Evolutionary conservation across 306 rosid genomes (phyloP).

Genomic region (Cicer cuneatum): DNA sequence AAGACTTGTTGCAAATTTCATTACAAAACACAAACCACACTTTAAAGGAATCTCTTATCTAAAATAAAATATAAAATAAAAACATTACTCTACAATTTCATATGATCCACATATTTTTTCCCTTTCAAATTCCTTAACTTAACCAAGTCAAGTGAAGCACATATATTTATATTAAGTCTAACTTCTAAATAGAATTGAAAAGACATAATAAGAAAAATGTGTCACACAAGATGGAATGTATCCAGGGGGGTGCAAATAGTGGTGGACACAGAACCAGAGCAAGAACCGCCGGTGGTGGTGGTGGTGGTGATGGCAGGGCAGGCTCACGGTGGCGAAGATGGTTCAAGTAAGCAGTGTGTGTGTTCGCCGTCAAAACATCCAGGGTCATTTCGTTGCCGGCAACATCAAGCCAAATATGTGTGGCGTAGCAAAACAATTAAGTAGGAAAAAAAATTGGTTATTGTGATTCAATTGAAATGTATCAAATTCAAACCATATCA

Average conservation of each 20-base stretch:
- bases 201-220: slow-evolving; percentile 44
- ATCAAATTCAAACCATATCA: not conserved
- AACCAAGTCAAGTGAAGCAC: not conserved
- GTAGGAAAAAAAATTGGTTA: not conserved
- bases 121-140: slow-evolving; percentile 4
- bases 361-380: slow-evolving; percentile 82
- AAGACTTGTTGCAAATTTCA: not conserved
- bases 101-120: slow-evolving; percentile 41
- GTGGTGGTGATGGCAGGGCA: slow-evolving; percentile 12
- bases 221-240: slow-evolving; percentile 47
- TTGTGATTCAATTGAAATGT: slow-evolving; percentile 22
- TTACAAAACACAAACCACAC: slow-evolving; percentile 1
- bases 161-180: not conserved
- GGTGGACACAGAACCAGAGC: slow-evolving; percentile 32
- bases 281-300: not conserved
- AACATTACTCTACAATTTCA: slow-evolving; percentile 14
- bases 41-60: not conserved
- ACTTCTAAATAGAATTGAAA: not conserved
- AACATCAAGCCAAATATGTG: slow-evolving; percentile 60
- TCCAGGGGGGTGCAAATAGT: slow-evolving; percentile 31
- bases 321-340: slow-evolving; percentile 11
- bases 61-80: not conserved
- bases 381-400: slow-evolving; percentile 82
- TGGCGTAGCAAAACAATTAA: slow-evolving; percentile 58
- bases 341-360: slow-evolving; percentile 50